phyloP scores from a whole-genome alignment of 2,329 filamentous ascomycete genomes.

The Trichoderma lentiforme region DNA sequence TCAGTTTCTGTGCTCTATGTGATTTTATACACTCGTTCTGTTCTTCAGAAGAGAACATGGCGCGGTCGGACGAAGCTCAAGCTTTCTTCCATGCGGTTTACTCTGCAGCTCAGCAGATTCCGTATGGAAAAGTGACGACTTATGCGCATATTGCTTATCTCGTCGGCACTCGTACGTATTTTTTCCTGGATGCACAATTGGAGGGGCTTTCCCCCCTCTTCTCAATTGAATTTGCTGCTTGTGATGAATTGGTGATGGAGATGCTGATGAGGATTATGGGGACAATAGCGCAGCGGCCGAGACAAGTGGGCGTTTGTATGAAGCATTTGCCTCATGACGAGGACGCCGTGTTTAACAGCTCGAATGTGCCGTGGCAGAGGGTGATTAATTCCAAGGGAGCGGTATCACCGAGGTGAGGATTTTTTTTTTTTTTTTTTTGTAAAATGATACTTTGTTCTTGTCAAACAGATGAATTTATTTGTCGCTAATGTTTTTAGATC shows the following conservation, averaged over 20 bases:
- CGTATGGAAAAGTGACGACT: constrained; percentile 75
- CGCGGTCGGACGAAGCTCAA: constrained; percentile 69
- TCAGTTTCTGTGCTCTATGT: neutral
- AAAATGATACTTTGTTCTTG: neutral
- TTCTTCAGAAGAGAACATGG: constrained; percentile 40
- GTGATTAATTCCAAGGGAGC: constrained; percentile 84
- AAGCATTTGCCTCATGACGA: constrained; percentile 71
- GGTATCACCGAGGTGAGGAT: constrained; percentile 72
- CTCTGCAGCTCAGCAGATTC: constrained; percentile 79
- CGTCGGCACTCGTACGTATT: constrained; percentile 64
- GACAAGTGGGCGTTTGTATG: constrained; percentile 86
- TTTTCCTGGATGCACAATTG: neutral
- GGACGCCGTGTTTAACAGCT: constrained; percentile 58
- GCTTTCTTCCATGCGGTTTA: constrained; percentile 79
- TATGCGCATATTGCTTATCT: constrained; percentile 79
- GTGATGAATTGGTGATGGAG: neutral
- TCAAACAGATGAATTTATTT: neutral
- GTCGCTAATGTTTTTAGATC: constrained; percentile 35
- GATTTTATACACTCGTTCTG: neutral
- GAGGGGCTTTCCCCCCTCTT: too few species aligned
- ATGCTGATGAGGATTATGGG: neutral
- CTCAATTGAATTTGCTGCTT: neutral
- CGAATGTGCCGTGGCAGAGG: constrained; percentile 90
- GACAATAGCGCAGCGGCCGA: constrained; percentile 60
- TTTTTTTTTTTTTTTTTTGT: too few species aligned